Percentiles rank a stretch among this genome's conserved stretches.
Conservation (phyloP, 441 rosid genomes). For the Capsella rubella region DNA sequence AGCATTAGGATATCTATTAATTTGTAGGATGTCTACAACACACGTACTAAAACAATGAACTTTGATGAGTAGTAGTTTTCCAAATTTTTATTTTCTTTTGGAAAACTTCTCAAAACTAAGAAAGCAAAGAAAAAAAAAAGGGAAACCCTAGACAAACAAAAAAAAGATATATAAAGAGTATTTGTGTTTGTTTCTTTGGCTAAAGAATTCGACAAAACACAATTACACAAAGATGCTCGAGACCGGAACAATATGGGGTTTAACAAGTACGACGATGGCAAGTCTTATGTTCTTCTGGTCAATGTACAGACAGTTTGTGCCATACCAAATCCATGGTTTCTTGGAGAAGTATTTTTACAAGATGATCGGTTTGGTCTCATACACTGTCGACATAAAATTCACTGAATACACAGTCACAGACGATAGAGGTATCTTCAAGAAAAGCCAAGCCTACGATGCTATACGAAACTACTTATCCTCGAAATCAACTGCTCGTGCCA, state of each 20-base stretch:
- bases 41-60: too few species aligned
- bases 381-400: constrained; percentile 63
- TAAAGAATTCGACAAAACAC: too few species aligned
- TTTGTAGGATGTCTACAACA: too few species aligned
- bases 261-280: constrained; percentile 8
- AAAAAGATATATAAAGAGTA: too few species aligned
- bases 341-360: constrained; percentile 20
- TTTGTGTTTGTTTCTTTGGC: too few species aligned
- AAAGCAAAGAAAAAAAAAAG: too few species aligned
- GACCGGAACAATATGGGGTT: constrained; percentile 10
- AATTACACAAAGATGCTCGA: background rate
- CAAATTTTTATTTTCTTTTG: too few species aligned
- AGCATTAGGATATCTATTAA: too few species aligned
- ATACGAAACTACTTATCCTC: constrained; percentile 60
- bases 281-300: constrained; percentile 51
- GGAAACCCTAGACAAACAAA: too few species aligned
- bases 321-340: constrained; percentile 3
- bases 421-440: constrained; percentile 48
- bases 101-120: too few species aligned
- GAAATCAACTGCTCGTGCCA: constrained; percentile 45
- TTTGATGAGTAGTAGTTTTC: too few species aligned
- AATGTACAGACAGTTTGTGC: constrained; percentile 11
- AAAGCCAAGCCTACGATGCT: constrained; percentile 55
- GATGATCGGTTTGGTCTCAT: constrained; percentile 44
- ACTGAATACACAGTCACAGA: constrained; percentile 50